Base-by-base conservation (phyloP, 768 basidiomycete species). In the Galerina sulciceps region DNA sequence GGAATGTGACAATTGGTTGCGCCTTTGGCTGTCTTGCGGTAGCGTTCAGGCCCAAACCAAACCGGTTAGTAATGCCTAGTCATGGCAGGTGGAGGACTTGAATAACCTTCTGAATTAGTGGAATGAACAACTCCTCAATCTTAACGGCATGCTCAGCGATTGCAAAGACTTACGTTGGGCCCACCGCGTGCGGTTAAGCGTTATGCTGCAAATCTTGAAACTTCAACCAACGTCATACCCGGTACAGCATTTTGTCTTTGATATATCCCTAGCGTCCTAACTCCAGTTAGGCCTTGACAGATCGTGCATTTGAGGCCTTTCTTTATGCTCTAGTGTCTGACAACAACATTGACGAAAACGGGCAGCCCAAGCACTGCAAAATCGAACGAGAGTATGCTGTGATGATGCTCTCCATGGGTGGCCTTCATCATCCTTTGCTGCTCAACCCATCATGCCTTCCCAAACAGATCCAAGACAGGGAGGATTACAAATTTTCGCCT, bases 21-120 rank as follows among this genome's bases (percentile, higher is more conserved):
- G 85, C 54, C 88, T 87, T 63, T 94, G 91, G 90, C 77, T 90
- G 6, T 84, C 86, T 4, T 92, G 88, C 63, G 85, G 84, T 1
- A 79, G 79, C 55, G 79, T 93, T 15, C 65, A 14, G 81, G 89
- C 6, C 81, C 67, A 20, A 63, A 61, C 31, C 13, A 62, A 49
- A 34, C 70, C 66, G 67, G 72, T 71, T 59, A 58, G 71, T 64
- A 9, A 10, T 10, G 17, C 18, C 17, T n/a, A 17, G 17, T 26
- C 26, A 26, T 26, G 6, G 26, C 26, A 3, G 26, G 4, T 26
- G 4, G 26, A 26, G 6, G 26, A 26, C 43, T 18, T n/a, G 18
- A 9, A 10, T 18, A 10, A 9, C 9, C 18, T 44, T 22, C 22
- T 3, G 17, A 10, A 44, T 18, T n/a, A 44, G 43, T 44, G 43